Conservation (phyloP, 2,329 filamentous ascomycete species). For the Aspergillus pseudotamarii region DNA sequence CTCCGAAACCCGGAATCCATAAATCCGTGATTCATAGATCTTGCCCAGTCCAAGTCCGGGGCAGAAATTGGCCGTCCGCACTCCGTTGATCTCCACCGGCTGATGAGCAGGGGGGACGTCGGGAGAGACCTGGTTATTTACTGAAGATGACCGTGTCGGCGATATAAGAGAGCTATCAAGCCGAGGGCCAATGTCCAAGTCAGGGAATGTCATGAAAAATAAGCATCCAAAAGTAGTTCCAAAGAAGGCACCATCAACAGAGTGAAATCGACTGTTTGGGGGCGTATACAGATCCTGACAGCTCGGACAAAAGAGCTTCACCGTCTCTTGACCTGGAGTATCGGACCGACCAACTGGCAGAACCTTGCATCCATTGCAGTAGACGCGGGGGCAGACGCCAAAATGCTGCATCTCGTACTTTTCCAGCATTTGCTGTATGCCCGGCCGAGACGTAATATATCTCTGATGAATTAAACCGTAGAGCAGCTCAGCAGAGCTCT, state of each 20-base stretch:
- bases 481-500: conserved; percentile 95
- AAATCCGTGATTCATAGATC: conserved; percentile 94
- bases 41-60: conserved; percentile 79
- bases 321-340: conserved; percentile 93
- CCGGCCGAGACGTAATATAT: conserved; percentile 93
- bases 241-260: conserved; percentile 96
- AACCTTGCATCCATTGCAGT: conserved; percentile 87
- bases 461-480: conserved; percentile 98
- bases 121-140: conserved; percentile 29
- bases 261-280: conserved; percentile 95
- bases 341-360: conserved; percentile 92
- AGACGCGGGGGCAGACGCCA: conserved; percentile 89
- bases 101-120: conserved; percentile 47
- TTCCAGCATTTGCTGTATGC: conserved; percentile 98
- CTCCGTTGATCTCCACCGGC: conserved; percentile 73
- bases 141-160: conserved; percentile 34
- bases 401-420: conserved; percentile 98
- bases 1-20: conserved; percentile 93
- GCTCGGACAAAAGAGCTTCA: conserved; percentile 96
- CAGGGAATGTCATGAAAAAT: conserved; percentile 98
- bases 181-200: conserved; percentile 80
- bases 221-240: conserved; percentile 95
- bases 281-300: conserved; percentile 97
- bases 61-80: conserved; percentile 82
- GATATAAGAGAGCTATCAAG: conserved; percentile 52